Conservation (phyloP, 345 rosid species). For the Atalantia buxifolia region DNA sequence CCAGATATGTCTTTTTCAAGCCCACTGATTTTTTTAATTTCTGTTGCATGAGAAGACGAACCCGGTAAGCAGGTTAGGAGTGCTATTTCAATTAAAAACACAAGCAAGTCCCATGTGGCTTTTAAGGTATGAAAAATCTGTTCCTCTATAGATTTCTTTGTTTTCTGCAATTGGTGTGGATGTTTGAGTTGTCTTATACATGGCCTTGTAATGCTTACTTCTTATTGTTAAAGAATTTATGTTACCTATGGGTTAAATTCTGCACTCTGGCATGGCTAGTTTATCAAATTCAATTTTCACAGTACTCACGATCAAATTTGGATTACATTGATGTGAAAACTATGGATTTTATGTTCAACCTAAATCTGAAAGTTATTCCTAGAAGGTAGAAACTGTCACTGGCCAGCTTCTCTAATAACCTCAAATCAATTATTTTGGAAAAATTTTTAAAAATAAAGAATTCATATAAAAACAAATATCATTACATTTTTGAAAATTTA, state of each 20-base stretch:
- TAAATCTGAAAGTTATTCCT: neutral
- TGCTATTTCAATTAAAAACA: slow-evolving; percentile 64
- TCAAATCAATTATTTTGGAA: neutral
- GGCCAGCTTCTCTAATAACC: neutral
- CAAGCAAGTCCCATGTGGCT: slow-evolving; percentile 60
- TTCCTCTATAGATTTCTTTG: neutral
- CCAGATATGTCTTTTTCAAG: neutral
- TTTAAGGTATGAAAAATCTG: slow-evolving; percentile 50
- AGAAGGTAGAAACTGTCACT: neutral
- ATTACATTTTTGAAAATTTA: neutral
- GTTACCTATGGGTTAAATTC: neutral
- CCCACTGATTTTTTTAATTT: slow-evolving; percentile 12
- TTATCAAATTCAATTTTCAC: neutral
- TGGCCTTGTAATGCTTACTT: neutral
- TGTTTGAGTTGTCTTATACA: slow-evolving; percentile 5
- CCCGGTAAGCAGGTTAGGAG: slow-evolving; percentile 71
- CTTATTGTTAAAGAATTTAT: neutral
- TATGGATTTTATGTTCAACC: neutral
- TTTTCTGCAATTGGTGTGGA: slow-evolving; percentile 2
- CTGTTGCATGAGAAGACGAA: slow-evolving; percentile 42
- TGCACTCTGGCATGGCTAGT: neutral
- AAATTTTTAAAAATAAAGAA: neutral
- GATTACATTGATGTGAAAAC: neutral
- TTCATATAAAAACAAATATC: neutral
- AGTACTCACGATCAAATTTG: neutral